Conservation (phyloP, 2,329 filamentous ascomycete species). For the Thielaviopsis musarum region DNA sequence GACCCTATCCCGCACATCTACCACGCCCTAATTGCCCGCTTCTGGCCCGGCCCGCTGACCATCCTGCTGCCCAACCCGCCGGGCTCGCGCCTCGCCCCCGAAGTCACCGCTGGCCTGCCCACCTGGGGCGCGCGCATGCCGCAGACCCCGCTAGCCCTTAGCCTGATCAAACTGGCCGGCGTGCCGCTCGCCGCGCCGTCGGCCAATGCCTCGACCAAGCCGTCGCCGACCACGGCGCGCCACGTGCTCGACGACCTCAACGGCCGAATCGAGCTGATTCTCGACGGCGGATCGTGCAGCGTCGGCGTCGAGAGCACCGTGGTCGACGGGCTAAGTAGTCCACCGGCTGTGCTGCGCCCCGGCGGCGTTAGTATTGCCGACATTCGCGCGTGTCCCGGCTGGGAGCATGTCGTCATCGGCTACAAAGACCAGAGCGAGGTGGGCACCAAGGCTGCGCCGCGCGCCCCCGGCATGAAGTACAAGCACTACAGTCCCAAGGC, state of each 20-base stretch:
- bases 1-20: slow-evolving; percentile 57
- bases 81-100: slow-evolving; percentile 59
- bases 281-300: slow-evolving; percentile 73
- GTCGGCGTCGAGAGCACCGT: slow-evolving; percentile 96
- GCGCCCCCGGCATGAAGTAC: slow-evolving; percentile 97
- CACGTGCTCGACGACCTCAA: slow-evolving; percentile 77
- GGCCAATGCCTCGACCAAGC: slow-evolving; percentile 85
- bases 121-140: slow-evolving; percentile 91
- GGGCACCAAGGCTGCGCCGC: slow-evolving; percentile 44
- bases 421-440: slow-evolving; percentile 63
- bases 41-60: slow-evolving; percentile 92
- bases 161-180: slow-evolving; percentile 65
- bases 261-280: slow-evolving; percentile 67
- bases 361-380: slow-evolving; percentile 77
- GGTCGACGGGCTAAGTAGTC: slow-evolving; percentile 70
- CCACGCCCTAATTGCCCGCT: slow-evolving; percentile 55
- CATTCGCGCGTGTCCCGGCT: slow-evolving; percentile 56
- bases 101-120: slow-evolving; percentile 70
- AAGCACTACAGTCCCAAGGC: slow-evolving; percentile 92
- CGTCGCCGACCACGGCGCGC: slow-evolving; percentile 76
- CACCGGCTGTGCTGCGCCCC: slow-evolving; percentile 69
- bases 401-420: slow-evolving; percentile 60
- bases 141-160: slow-evolving; percentile 57
- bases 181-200: slow-evolving; percentile 79
- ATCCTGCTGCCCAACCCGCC: slow-evolving; percentile 66